Percentiles rank a stretch among this genome's conserved stretches.
Evolutionary conservation across 2,329 filamentous ascomycete genomes (phyloP).

Genomic region (Aspergillus novoparasiticus): DNA sequence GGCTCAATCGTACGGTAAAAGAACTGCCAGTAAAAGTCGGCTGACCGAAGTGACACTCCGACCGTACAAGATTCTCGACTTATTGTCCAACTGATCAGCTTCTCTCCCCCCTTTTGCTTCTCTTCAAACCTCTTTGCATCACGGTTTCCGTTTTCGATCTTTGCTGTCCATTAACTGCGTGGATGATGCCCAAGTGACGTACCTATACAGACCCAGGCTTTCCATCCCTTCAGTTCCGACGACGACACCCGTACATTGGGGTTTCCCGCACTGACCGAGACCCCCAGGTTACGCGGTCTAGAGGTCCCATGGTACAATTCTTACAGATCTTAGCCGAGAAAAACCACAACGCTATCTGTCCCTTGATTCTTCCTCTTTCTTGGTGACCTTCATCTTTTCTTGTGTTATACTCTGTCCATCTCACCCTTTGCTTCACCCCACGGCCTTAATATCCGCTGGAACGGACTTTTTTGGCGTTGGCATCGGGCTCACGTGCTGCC

Average conservation of each 20-base stretch:
- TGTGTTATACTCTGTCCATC: slow-evolving; percentile 1
- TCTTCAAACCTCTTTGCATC: background rate
- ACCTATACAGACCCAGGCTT: background rate
- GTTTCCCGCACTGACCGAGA: slow-evolving; percentile 13
- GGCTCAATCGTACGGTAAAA: slow-evolving; percentile 5
- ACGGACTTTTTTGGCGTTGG: slow-evolving; percentile 10
- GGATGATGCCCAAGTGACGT: slow-evolving; percentile 22
- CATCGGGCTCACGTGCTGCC: background rate
- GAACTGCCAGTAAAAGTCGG: slow-evolving; percentile 9
- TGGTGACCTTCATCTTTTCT: background rate
- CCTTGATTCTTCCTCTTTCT: slow-evolving; percentile 5
- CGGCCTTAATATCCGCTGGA: background rate
- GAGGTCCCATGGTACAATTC: slow-evolving; percentile 27
- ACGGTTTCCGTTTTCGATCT: background rate
- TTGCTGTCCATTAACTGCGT: background rate
- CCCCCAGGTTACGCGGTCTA: slow-evolving; percentile 22
- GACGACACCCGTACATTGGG: background rate
- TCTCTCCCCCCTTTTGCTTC: slow-evolving; percentile 1
- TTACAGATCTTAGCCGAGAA: slow-evolving; percentile 22
- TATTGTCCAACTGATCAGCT: slow-evolving; percentile 3
- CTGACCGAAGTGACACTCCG: slow-evolving; percentile 14
- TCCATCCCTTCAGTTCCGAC: background rate
- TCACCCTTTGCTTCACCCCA: background rate
- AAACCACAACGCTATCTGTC: slow-evolving; percentile 7
- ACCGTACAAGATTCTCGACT: slow-evolving; percentile 7